Evolutionary conservation across 306 rosid species (phyloP).

Genomic region (Cucumis cinereus): DNA sequence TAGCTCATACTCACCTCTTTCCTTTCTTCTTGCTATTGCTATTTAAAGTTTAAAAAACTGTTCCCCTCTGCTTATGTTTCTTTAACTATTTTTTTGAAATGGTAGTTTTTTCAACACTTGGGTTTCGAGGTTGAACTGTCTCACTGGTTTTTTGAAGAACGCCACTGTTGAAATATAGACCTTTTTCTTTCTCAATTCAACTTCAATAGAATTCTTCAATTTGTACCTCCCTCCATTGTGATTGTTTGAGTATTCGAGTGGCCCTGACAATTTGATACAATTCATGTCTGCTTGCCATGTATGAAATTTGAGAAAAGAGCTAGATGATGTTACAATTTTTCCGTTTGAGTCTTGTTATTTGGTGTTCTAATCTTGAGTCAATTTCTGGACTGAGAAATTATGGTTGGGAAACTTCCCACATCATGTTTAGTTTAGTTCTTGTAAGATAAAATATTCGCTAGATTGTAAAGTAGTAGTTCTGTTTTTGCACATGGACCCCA

Average conservation of each 20-base stretch:
- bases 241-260: background rate
- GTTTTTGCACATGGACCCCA: background rate
- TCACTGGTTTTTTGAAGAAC: background rate
- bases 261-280: background rate
- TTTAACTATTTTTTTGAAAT: background rate
- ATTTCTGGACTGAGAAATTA: background rate
- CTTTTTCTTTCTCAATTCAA: background rate
- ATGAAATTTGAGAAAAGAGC: background rate
- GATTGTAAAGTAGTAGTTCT: conserved; percentile 1
- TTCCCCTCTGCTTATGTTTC: background rate
- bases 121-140: background rate
- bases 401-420: background rate
- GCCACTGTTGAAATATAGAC: background rate
- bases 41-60: background rate
- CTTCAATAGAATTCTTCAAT: background rate
- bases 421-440: background rate
- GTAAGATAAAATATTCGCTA: background rate
- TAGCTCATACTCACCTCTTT: background rate
- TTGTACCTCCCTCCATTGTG: background rate
- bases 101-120: background rate
- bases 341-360: background rate
- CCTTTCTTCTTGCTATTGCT: background rate
- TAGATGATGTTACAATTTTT: background rate
- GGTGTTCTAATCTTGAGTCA: background rate
- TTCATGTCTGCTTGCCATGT: background rate